Conservation (phyloP, 345 rosid genomes). For the Brassica carinata region DNA sequence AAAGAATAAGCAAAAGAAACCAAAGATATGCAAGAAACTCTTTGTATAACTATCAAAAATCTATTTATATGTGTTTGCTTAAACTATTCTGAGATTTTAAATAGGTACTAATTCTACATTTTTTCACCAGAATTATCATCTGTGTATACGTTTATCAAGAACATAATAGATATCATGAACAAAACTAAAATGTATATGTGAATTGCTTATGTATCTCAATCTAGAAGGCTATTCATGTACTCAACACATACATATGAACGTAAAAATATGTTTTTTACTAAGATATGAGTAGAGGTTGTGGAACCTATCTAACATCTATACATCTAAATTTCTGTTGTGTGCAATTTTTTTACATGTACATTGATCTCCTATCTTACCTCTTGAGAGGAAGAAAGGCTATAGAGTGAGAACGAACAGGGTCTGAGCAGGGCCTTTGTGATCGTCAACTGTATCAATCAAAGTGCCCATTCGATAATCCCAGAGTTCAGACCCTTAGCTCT, state of each 20-base stretch:
- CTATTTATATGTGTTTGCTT: neutral
- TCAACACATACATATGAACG: too few relatives aligned
- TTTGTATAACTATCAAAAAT: neutral
- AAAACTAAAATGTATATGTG: neutral
- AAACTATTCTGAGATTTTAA: neutral
- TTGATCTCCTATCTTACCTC: neutral
- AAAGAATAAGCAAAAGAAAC: too few relatives aligned
- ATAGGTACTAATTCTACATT: neutral
- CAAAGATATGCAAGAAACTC: neutral
- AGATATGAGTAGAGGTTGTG: too few relatives aligned
- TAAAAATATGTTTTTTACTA: too few relatives aligned
- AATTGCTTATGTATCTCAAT: too few relatives aligned
- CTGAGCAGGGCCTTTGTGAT: neutral
- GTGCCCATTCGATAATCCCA: neutral
- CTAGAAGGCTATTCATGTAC: too few relatives aligned
- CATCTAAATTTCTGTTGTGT: neutral
- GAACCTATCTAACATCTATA: too few relatives aligned
- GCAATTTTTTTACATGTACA: neutral
- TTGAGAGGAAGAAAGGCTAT: neutral
- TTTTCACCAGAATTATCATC: neutral
- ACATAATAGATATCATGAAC: neutral
- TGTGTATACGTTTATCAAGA: neutral
- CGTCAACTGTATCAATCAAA: neutral
- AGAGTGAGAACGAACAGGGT: neutral
- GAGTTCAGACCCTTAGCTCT: neutral